Base-by-base conservation (phyloP, 73 alveolate genomes). In the Stentor roeselii region DNA sequence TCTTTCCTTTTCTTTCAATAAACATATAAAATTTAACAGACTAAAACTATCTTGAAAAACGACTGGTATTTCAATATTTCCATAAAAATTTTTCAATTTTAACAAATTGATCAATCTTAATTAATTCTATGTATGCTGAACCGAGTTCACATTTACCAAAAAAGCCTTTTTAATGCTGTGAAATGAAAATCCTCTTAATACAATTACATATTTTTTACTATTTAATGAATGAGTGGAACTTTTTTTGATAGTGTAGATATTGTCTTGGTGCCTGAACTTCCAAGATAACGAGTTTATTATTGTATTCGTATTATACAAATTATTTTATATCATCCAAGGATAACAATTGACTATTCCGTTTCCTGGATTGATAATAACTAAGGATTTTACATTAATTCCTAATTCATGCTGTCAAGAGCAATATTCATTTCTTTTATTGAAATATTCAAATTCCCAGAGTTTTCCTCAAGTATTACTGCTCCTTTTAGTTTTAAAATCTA, bases 261-360 rank as follows among this genome's bases (percentile, higher is more conserved):
- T 97, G 86, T 96, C 98, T 86, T 97, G 97, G 84, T 97, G 96
- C 99, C 86, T 97, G 99, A 86, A 96, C 99, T 0, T 99, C 99
- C 14, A 97, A 80, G 41, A 97, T 78, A 27, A 96, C 91, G 78
- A 97, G 42, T 83, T 92, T 94, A 39, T 95, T 89, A 30, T 94
- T 91, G 77, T 84, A 50, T 31, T 83, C 86, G 27, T 85, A 77
- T 3, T 80, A 75, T 15, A 96, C 82, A 36, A 97, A 92, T 41
- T 97, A 92, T 40, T 85, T 83, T 61, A 97, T 67, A 60, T 92
- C 89, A 34, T 92, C 96, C 42, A 86, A 76, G 21, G 95, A 87
- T 59, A 96, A 87, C 3, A 94, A 96, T 82, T 92, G 90, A 3
- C 99, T 99, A 58, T 98, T 94, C 0, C 99, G 78, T 97, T 97